Evolutionary conservation across 1,139 yeast species (phyloP), one percentile per base, ranked within the genome.

Genomic region (Nakaseomyces bracarensis): DNA sequence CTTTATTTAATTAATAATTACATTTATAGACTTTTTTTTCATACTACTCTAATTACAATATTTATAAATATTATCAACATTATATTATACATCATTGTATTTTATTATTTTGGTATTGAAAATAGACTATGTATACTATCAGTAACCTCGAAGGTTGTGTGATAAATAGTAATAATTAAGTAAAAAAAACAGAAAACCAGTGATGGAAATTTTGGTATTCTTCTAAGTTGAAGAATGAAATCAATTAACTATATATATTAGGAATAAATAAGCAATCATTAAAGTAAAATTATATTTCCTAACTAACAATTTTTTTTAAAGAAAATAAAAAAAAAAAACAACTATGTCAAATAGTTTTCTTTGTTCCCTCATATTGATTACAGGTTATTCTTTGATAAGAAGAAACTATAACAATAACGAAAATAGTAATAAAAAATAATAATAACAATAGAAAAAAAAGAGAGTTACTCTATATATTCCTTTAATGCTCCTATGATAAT

Each of bases 401-500:
- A 27, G 13, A 14, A 27, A 7, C n/a, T n/a, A n/a, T n/a, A n/a
- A n/a, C n/a, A n/a, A 13, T 13, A 27, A 27, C 30, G 10, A 14
- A 19, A 30, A 30, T 2, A 30, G 14, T 8, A n/a, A 14, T 14
- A 28, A 16, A 16, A 11, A 2, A 14, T 14, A 16, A n/a, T n/a
- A n/a, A n/a, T n/a, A n/a, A n/a, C n/a, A n/a, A n/a, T n/a, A n/a
- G n/a, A n/a, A 30, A 30, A 30, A 18, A 30, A 18, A 30, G 34
- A 5, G 18, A 30, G 34, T 30, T 14, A 33, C n/a, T 20, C 36
- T 33, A 21, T 21, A 33, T 30, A 20, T 21, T 33, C 26, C 36
- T 33, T 33, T 13, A 21, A 30, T 20, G 26, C 36, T 33, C 36
- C 36, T 33, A 33, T 20, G 16, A 33, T 20, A 33, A 20, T 33